phyloP scores from a whole-genome alignment of 2,329 filamentous ascomycete species.

The Penicillium sp. region DNA sequence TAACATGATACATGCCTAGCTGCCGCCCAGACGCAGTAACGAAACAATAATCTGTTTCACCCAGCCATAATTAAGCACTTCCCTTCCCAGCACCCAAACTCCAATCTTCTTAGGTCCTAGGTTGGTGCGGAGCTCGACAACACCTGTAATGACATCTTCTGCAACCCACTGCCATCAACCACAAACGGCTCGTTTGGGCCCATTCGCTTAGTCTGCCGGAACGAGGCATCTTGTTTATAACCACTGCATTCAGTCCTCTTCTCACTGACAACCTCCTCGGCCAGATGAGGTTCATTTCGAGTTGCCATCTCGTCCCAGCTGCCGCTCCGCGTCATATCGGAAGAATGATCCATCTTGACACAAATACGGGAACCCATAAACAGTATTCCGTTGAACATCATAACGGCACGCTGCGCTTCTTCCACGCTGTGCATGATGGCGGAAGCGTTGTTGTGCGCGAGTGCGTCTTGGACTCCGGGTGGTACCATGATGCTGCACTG shows the following conservation, averaged over 20 bases:
- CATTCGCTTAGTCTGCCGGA: neutral
- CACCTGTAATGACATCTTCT: slow-evolving; percentile 17
- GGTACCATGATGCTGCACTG: slow-evolving; percentile 36
- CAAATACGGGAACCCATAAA: slow-evolving; percentile 39
- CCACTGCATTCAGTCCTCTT: slow-evolving; percentile 3
- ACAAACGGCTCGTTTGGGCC: slow-evolving; percentile 20
- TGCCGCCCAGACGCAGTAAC: neutral
- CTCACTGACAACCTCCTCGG: neutral
- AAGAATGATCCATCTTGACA: slow-evolving; percentile 35
- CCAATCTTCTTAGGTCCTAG: neutral
- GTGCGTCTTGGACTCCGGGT: slow-evolving; percentile 23
- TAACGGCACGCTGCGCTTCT: slow-evolving; percentile 39
- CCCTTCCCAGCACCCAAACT: neutral
- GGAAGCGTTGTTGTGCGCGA: slow-evolving; percentile 29
- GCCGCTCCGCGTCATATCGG: slow-evolving; percentile 13
- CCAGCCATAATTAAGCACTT: neutral
- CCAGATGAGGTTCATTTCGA: slow-evolving; percentile 4
- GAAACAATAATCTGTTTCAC: neutral
- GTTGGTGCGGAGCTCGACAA: slow-evolving; percentile 22
- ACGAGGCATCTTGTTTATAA: neutral
- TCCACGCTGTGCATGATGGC: slow-evolving; percentile 37
- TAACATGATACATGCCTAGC: slow-evolving; percentile 18
- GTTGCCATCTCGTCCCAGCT: slow-evolving; percentile 16
- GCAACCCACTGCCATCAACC: slow-evolving; percentile 26
- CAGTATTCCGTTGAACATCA: slow-evolving; percentile 35